Evolutionary conservation across 352 stramenopile genomes (phyloP), one percentile per base, ranked within the genome.

Genomic region (Globisporangium viniferum): DNA sequence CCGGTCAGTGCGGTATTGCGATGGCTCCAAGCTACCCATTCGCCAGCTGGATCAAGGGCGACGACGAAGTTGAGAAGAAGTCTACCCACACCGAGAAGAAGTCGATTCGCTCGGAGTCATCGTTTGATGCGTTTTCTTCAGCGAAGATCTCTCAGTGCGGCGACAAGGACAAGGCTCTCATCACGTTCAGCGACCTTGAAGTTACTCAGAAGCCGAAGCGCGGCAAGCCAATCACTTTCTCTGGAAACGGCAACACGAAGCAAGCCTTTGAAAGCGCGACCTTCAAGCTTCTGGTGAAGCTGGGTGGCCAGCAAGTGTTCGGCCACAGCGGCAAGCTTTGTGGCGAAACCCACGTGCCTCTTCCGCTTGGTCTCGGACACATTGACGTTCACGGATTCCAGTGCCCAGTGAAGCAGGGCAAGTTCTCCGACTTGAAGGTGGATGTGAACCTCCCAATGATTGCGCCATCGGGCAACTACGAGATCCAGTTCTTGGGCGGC

Each of bases 401-500:
- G 31, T 95, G 88, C 74, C 88, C 88, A 15, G 72, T 92, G 66
- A 78, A 81, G 59, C 71, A 82, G 53, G 88, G 86, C 63, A 82
- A 86, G 62, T 84, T 79, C 49, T 84, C 79, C 10, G 77, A 89
- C 66, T 39, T 95, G 18, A 88, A 91, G 74, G 78, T 94, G 62
- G 79, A 93, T 33, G 84, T 95, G 66, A 95, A 94, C 70, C 64
- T 95, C 24, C 88, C 88, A 12, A 78, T 84, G 33, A 95, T 95
- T 68, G 86, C 88, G 3, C 88, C 86, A 3, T 70, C 78, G 62
- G 86, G 86, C 51, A 88, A 94, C 74, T 95, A 95, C 66, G 83
- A 93, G 68, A 92, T 95, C 49, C 24, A 88, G 71, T 76, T 95
- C 62, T 78, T 81, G 53, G 85, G 84, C 33, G 64, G 68, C 48